Evolutionary conservation across 2,329 filamentous ascomycete species (phyloP).

Genomic region (Diaporthe sp.): DNA sequence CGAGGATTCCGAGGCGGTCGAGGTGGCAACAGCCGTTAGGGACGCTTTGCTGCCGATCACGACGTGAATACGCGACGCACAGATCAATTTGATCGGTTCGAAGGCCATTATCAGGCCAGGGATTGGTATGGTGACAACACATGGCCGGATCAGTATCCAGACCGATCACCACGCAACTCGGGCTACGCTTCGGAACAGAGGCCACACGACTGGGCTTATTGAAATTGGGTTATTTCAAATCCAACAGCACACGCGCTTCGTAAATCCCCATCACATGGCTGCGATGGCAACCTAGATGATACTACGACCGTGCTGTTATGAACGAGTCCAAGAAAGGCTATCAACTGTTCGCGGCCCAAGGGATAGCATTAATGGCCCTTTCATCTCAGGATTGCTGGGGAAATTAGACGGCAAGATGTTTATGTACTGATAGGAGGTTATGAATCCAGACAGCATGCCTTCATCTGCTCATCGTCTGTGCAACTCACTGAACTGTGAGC

Average conservation of each 20-base stretch:
- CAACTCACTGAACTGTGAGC: not conserved
- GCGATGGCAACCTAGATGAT: not conserved
- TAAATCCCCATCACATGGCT: not conserved
- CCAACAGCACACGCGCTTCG: not conserved
- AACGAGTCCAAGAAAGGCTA: not conserved
- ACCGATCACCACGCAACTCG: not conserved
- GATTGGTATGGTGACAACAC: not conserved
- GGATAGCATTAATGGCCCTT: not conserved
- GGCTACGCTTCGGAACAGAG: conserved; percentile 5
- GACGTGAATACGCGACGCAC: not conserved
- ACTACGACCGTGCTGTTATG: not conserved
- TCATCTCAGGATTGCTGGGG: not conserved
- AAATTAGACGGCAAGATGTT: not conserved
- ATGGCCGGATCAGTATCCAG: not conserved
- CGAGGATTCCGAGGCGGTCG: conserved; percentile 39
- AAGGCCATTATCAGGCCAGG: not conserved
- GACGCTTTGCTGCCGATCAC: conserved; percentile 28
- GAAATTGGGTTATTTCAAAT: not conserved
- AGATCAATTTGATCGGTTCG: not conserved
- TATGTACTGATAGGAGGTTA: not conserved
- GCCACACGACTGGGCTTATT: not conserved
- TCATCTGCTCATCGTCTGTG: not conserved
- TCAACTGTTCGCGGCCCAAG: not conserved
- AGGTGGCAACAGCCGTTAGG: conserved; percentile 40
- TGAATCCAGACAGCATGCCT: not conserved